These are phyloP conservation scores for Metroxylon sagu DNA, from an alignment of 176 grass and related monocot genomes.

Conservation along the genomic window DNA sequence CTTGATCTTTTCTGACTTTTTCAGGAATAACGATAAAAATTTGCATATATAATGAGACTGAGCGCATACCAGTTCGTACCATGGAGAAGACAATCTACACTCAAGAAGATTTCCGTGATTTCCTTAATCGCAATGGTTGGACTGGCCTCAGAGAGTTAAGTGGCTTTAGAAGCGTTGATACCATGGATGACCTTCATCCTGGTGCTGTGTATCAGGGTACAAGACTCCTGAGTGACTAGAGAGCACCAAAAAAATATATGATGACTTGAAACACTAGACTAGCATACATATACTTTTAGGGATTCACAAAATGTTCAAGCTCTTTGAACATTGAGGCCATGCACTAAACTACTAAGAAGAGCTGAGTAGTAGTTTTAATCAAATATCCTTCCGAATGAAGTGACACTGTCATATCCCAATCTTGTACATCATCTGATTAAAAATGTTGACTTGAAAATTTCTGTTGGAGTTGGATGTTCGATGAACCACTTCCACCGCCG, in stretches of 20 bases:
- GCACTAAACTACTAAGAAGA: too few species aligned
- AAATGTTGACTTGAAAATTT: too few species aligned
- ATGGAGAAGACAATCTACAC: constrained; percentile 84
- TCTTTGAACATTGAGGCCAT: too few species aligned
- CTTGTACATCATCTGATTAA: too few species aligned
- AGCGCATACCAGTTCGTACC: constrained; percentile 46
- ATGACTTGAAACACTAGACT: too few species aligned
- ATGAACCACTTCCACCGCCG: too few species aligned
- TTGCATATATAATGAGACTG: constrained; percentile 55
- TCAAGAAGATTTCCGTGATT: constrained; percentile 73
- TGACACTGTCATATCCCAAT: too few species aligned
- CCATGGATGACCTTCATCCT: constrained; percentile 61
- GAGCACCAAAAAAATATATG: neutral
- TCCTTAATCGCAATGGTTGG: constrained; percentile 55
- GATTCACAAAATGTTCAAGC: too few species aligned
- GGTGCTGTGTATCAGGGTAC: constrained; percentile 62
- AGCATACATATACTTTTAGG: too few species aligned
- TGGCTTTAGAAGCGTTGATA: constrained; percentile 54
- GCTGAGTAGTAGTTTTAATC: too few species aligned
- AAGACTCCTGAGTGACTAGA: constrained; percentile 37
- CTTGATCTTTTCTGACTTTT: constrained; percentile 5
- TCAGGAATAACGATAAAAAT: constrained; percentile 73
- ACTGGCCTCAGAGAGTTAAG: constrained; percentile 57
- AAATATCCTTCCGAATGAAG: too few species aligned
- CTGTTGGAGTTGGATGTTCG: too few species aligned